Evolutionary conservation across 1,284 basidiomycete genomes (phyloP), one percentile per base, ranked within the genome.

Genomic region (Boletellus deceptivus): DNA sequence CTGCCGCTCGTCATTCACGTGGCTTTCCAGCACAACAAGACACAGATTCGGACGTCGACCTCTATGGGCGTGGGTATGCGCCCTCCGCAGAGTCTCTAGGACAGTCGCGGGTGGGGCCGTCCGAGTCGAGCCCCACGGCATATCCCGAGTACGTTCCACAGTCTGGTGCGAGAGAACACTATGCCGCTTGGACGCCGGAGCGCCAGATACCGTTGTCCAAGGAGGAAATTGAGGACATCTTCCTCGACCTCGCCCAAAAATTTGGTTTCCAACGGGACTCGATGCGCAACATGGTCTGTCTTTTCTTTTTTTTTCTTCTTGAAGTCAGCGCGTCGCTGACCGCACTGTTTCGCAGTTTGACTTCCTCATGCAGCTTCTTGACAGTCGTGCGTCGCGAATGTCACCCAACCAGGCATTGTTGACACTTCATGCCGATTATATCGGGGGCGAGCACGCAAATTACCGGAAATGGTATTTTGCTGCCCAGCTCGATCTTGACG

Each of bases 401-500:
- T 88, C 93, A 3, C 94, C 97, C 9, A 91, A 93, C 68, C 93
- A 97, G 69, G 96, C 96, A 1, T 80, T 97, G 24, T 77, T 95
- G 50, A 98, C 96, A 0, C 80, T 99, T 7, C 96, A 99, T 68
- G 95, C 96, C 55, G 96, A 99, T 71, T 99, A 98, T 72, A 98
- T 99, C 67, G 97, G 97, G 45, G 96, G 97, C 4, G 91, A 93
- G 68, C 87, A 96, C 64, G 91, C 93, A 49, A 97, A 97, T 75
- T 97, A 97, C 73, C 90, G 94, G 57, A 96, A 95, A 72, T 99
- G 97, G 96, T 99, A 99, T 76, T 99, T 99, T 74, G 97, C 96
- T 17, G 95, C 96, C 22, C 96, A 99, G 71, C 89, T 99, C 56
- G 95, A 99, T 70, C 85, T 99, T 39, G 97, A 99, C 73, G 96